A percentile compares a stretch with the other conserved stretches of the same genome.
Conservation (phyloP, 2,329 filamentous ascomycete genomes). For the Emergomyces pasteurianus region DNA sequence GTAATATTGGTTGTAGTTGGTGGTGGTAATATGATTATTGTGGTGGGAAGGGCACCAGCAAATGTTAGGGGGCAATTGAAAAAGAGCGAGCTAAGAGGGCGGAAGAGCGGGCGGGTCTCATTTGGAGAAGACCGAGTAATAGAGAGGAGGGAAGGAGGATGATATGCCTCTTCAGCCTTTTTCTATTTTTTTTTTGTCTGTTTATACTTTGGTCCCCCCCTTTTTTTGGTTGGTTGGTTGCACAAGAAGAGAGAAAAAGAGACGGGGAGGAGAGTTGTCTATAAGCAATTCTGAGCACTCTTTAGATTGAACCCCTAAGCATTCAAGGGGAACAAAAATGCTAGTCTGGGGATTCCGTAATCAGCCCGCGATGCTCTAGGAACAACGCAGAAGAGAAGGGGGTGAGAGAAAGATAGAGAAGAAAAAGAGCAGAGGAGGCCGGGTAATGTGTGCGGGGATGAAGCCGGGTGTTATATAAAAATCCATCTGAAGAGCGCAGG, state of each 20-base stretch:
- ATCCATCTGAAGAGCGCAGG: too few relatives aligned
- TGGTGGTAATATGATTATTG: not conserved
- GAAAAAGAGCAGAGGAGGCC: not conserved
- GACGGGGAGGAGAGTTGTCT: not conserved
- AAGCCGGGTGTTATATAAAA: not conserved
- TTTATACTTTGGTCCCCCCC: too few relatives aligned
- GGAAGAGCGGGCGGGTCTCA: constrained; percentile 1
- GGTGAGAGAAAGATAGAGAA: not conserved
- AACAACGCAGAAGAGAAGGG: too few relatives aligned
- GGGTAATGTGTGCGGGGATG: not conserved
- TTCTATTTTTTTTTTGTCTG: not conserved
- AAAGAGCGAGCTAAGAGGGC: not conserved
- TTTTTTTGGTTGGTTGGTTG: not conserved
- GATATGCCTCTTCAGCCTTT: not conserved
- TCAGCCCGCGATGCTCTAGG: not conserved
- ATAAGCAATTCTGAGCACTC: too few relatives aligned
- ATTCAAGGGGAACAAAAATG: not conserved
- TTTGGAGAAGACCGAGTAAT: not conserved
- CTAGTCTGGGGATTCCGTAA: not conserved
- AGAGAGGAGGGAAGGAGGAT: not conserved
- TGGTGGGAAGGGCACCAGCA: not conserved
- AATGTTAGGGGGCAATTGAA: constrained; percentile 2
- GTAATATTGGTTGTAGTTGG: not conserved
- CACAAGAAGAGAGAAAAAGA: not conserved
- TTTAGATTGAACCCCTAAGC: not conserved